These are phyloP conservation scores for Apocynum venetum DNA, from an alignment of 257 asterid genomes.

Conservation along the genomic window DNA sequence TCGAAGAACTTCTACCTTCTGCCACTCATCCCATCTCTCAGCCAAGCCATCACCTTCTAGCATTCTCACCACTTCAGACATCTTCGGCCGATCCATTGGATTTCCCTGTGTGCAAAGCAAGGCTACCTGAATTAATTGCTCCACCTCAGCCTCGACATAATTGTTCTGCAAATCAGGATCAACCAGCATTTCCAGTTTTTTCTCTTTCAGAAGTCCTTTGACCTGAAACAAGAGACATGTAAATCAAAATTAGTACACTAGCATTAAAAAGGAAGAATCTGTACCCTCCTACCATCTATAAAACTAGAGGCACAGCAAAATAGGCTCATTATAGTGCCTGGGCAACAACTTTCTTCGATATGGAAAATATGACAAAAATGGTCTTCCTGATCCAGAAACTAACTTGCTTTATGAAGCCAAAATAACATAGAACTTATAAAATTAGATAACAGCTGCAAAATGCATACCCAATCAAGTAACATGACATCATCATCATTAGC, in stretches of 20 bases:
- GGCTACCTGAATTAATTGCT: slow-evolving; percentile 51
- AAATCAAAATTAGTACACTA: not conserved
- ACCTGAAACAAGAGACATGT: slow-evolving; percentile 27
- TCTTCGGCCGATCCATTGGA: slow-evolving; percentile 51
- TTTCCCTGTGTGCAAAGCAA: slow-evolving; percentile 47
- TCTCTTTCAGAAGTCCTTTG: slow-evolving; percentile 48
- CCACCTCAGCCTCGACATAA: slow-evolving; percentile 45
- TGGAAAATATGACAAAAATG: not conserved
- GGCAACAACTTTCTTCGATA: not conserved
- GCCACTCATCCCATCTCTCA: slow-evolving; percentile 61
- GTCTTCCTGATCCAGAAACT: not conserved
- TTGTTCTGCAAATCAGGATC: slow-evolving; percentile 50
- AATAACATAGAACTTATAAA: not conserved
- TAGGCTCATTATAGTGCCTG: not conserved
- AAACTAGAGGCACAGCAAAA: not conserved
- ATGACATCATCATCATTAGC: slow-evolving; percentile 56
- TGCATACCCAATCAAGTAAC: slow-evolving; percentile 55
- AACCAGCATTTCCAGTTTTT: slow-evolving; percentile 47
- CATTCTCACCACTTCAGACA: slow-evolving; percentile 55
- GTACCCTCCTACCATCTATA: not conserved
- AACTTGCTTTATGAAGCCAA: not conserved
- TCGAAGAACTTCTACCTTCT: slow-evolving; percentile 55
- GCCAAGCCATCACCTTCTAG: slow-evolving; percentile 56
- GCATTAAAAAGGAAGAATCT: not conserved
- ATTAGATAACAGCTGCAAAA: not conserved